Conservation (phyloP, 1,284 basidiomycete species). For the Fomitopsis betulina region DNA sequence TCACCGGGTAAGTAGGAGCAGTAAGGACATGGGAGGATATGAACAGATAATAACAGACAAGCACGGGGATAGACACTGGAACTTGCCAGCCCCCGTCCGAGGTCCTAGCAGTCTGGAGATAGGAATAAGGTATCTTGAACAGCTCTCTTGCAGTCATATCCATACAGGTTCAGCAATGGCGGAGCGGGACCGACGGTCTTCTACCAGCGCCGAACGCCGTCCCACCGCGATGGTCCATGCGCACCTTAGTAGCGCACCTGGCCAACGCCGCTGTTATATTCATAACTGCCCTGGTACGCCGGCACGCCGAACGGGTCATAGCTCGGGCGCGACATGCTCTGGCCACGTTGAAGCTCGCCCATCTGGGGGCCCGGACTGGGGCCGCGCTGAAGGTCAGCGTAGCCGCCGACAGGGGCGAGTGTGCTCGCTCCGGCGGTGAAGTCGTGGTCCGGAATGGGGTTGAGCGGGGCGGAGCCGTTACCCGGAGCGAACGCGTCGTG, state of each 20-base stretch:
- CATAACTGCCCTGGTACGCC: slow-evolving; percentile 50
- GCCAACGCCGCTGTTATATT: slow-evolving; percentile 23
- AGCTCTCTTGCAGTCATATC: slow-evolving; percentile 18
- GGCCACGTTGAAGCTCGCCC: slow-evolving; percentile 49
- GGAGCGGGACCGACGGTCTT: slow-evolving; percentile 12
- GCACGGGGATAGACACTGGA: neutral
- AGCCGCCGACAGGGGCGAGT: slow-evolving; percentile 66
- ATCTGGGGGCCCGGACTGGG: slow-evolving; percentile 59
- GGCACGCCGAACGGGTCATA: slow-evolving; percentile 54
- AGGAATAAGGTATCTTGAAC: slow-evolving; percentile 20
- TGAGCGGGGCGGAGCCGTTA: slow-evolving; percentile 27
- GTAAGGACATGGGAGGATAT: neutral
- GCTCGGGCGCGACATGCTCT: slow-evolving; percentile 30
- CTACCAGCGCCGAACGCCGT: slow-evolving; percentile 1
- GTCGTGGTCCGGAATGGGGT: slow-evolving; percentile 68
- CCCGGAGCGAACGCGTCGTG: slow-evolving; percentile 27
- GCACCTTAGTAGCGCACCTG: slow-evolving; percentile 20
- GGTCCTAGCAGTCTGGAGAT: slow-evolving; percentile 1
- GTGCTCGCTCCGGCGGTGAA: slow-evolving; percentile 66
- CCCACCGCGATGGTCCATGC: slow-evolving; percentile 1
- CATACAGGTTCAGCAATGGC: slow-evolving; percentile 15
- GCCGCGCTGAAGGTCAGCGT: slow-evolving; percentile 74
- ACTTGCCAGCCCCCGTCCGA: neutral
- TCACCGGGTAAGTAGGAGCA: neutral
- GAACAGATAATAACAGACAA: slow-evolving; percentile 1